Evolutionary conservation across 2,329 filamentous ascomycete species (phyloP).

Genomic region (Hymenoscyphus salicellus): DNA sequence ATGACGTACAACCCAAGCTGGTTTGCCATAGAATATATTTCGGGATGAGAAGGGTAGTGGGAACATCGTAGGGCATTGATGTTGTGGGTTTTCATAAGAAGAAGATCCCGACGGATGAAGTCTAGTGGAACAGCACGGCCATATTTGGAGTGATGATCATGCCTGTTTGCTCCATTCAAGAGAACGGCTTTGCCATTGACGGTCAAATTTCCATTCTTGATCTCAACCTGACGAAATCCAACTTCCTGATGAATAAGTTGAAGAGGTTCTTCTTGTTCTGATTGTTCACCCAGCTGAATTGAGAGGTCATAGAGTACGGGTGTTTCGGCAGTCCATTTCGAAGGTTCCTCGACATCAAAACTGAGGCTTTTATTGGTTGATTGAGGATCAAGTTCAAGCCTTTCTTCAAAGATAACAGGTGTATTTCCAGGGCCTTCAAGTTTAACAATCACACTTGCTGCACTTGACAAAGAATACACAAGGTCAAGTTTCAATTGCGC

Average conservation of each 20-base stretch:
- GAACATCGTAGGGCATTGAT: conserved; percentile 68
- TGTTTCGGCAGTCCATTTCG: conserved; percentile 68
- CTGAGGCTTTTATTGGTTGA: conserved; percentile 14
- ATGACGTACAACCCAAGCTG: conserved; percentile 64
- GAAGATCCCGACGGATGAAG: conserved; percentile 48
- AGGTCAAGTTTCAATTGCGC: conserved; percentile 31
- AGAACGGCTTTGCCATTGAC: conserved; percentile 54
- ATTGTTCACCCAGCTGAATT: conserved; percentile 30
- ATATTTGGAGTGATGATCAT: conserved; percentile 63
- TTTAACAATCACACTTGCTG: conserved; percentile 46
- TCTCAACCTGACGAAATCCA: conserved; percentile 52
- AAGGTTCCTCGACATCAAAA: conserved; percentile 46
- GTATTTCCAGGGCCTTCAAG: conserved; percentile 39
- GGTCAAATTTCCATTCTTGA: conserved; percentile 48
- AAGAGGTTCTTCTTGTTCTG: conserved; percentile 29
- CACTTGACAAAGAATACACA: conserved; percentile 38
- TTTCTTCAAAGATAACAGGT: conserved; percentile 44
- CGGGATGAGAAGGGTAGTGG: conserved; percentile 62
- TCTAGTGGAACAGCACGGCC: conserved; percentile 51
- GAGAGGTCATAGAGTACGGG: conserved; percentile 57
- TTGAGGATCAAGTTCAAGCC: conserved; percentile 28
- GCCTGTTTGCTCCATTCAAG: conserved; percentile 55
- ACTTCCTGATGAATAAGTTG: conserved; percentile 42
- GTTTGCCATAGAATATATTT: conserved; percentile 60
- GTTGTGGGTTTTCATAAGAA: conserved; percentile 55